These are phyloP conservation scores for Zygosaccharomyces siamensis DNA, from an alignment of 805 yeast species.

Conservation along the genomic window DNA sequence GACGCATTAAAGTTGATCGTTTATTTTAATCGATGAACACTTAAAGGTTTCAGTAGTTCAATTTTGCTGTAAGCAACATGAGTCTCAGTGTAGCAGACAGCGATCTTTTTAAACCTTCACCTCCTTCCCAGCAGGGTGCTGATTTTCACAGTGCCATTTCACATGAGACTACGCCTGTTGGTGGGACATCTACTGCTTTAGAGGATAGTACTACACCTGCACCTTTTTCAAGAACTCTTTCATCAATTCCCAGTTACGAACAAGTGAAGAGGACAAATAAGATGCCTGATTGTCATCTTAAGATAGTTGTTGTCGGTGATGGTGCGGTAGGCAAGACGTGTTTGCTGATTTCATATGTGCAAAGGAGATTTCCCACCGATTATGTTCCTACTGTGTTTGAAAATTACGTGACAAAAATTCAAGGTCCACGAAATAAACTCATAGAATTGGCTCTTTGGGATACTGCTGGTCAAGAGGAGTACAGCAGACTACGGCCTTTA, in stretches of 20 bases:
- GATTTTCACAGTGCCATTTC: constrained; percentile 10
- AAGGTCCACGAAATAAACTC: constrained; percentile 43
- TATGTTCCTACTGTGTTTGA: constrained; percentile 85
- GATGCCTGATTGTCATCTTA: constrained; percentile 40
- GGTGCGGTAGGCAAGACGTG: constrained; percentile 92
- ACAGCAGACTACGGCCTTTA: constrained; percentile 72
- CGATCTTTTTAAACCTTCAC: constrained; percentile 4
- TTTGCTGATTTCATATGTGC: constrained; percentile 57
- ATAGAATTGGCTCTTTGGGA: constrained; percentile 80
- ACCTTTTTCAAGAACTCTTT: constrained; percentile 24
- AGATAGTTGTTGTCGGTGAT: constrained; percentile 82
- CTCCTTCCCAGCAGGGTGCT: constrained; percentile 8
- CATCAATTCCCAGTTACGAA: constrained; percentile 29
- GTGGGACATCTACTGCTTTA: constrained; percentile 12
- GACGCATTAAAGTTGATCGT: neutral
- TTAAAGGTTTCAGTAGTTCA: neutral
- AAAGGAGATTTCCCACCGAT: constrained; percentile 57
- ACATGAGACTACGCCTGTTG: constrained; percentile 11
- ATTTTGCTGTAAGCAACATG: neutral
- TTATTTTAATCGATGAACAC: neutral
- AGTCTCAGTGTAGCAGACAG: neutral
- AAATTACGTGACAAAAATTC: constrained; percentile 59
- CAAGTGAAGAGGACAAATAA: constrained; percentile 22
- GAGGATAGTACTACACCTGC: constrained; percentile 17
- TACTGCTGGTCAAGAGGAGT: constrained; percentile 88